These are phyloP conservation scores for Leptodontidium sp. DNA, from an alignment of 2,329 filamentous ascomycete species.

Conservation along the genomic window DNA sequence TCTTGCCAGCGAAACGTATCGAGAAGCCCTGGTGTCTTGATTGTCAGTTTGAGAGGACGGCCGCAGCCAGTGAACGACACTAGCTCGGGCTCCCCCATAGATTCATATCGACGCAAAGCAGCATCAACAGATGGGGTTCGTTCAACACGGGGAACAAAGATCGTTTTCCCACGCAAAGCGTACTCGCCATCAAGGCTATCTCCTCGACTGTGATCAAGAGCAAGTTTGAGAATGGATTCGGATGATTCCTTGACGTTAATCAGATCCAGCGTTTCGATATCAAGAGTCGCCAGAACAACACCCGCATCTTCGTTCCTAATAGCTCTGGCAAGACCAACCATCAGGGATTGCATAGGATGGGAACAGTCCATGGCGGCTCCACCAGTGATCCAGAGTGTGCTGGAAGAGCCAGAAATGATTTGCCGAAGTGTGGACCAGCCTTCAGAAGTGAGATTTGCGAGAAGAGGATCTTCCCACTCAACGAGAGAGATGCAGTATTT, in stretches of 20 bases:
- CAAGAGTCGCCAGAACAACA: background rate
- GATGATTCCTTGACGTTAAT: background rate
- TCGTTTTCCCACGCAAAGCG: background rate
- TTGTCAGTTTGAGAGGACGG: slow-evolving; percentile 19
- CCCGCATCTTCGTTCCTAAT: slow-evolving; percentile 43
- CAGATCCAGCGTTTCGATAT: background rate
- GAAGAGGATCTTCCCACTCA: background rate
- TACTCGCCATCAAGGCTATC: background rate
- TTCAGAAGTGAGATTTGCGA: background rate
- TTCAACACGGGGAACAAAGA: background rate
- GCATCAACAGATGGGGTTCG: background rate
- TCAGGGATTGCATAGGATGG: slow-evolving; percentile 38
- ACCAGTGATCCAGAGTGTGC: background rate
- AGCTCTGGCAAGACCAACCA: slow-evolving; percentile 41
- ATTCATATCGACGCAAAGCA: slow-evolving; percentile 3
- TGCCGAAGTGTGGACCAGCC: background rate
- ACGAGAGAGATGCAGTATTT: slow-evolving; percentile 7
- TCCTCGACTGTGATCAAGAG: background rate
- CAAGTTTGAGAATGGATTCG: background rate
- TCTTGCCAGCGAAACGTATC: slow-evolving; percentile 31
- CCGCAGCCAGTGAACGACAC: background rate
- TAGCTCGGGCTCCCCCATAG: slow-evolving; percentile 10
- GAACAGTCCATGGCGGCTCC: slow-evolving; percentile 37
- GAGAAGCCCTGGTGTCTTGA: slow-evolving; percentile 28
- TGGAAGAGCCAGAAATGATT: background rate